Evolutionary conservation across 345 rosid species (phyloP), one percentile per base, ranked within the genome.

Genomic region (Dovyalis caffra): DNA sequence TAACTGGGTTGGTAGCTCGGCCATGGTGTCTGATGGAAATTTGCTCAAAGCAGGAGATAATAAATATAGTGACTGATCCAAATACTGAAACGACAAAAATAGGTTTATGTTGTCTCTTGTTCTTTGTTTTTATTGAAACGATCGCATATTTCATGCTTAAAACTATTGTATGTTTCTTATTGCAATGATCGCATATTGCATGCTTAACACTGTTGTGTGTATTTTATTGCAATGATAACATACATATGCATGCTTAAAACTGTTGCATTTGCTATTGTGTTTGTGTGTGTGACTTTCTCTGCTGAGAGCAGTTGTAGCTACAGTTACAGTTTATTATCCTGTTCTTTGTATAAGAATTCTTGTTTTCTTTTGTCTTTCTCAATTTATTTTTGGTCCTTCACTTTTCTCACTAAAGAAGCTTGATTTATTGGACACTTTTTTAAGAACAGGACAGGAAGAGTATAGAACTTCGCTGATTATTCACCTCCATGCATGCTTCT

Each of bases 1-100:
- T 92, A 74, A 72, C 89, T 18, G 99, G 91, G 15, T 80, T 95
- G 87, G 98, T 85, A 73, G 85, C 83, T 85, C 86, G 98, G 77
- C 75, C 86, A 65, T 95, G 99, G 99, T 90, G 94, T 78, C 87
- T 92, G 75, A 81, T 86, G 84, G 97, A 92, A 81, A 82, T 95
- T 58, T 86, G 91, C 85, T 80, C 97, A 57, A 91, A 88, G 82
- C 88, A 81, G 66, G 97, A 92, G 82, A 88, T 95, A 34, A 78
- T 93, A 65, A 81, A 84, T 73, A 84, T 74, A 32, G 85, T 91
- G 65, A 90, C 90, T 38, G 94, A 87, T 79, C 85, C 97, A 70
- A 70, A 82, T 40, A 76, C 78, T 32, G 99, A 95, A 83, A 84
- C 87, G 57, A 81, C 89, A 51, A 95, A 92, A 86, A 84, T 87